Evolutionary conservation across 2,329 filamentous ascomycete genomes (phyloP), one percentile per base, ranked within the genome.

Genomic region (Epichloe scottii): DNA sequence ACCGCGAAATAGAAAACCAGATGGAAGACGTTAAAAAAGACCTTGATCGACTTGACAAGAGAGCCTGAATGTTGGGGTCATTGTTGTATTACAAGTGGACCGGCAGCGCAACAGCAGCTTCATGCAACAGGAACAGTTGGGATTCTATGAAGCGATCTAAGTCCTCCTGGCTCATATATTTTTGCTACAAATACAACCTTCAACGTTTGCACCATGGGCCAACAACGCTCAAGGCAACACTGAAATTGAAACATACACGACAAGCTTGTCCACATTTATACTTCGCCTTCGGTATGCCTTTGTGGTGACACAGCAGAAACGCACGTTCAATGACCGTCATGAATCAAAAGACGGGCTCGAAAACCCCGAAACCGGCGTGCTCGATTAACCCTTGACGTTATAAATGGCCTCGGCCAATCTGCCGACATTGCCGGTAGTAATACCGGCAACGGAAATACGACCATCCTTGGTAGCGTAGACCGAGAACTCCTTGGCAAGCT

Each of bases 391-490:
- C 70, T 85, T 89, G 66, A 93, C 79, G 72, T 88, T 87, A 77
- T 81, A 89, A 70, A 93, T 91, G 64, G 85, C 78, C 76, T 91
- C 83, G 54, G 87, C 87, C 55, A 93, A 80, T 58, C 85, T 82
- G 62, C 82, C 82, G 54, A 91, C 87, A 64, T 91, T 91, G 60
- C 76, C 84, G 58, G 71, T 79, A 48, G 87, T 93, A 69, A 93
- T 91, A 60, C 87, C 87, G 44, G 87, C 87, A 50, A 93, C 86
- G 45, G 85, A 89, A 68, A 93, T 93, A 64, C 87, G 81, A 61
- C 87, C 87, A 65, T 93, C 86, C 77, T 89, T 93, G 71, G 93
- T 97, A 58, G 90, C 91, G 68, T 98, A 98, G 62, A 98, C 91
- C 54, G 89, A 95, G 79, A 93, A 88, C 76, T 97, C 88, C 77